phyloP scores from a whole-genome alignment of 1,284 basidiomycete species.

The Ustilago nuda region DNA sequence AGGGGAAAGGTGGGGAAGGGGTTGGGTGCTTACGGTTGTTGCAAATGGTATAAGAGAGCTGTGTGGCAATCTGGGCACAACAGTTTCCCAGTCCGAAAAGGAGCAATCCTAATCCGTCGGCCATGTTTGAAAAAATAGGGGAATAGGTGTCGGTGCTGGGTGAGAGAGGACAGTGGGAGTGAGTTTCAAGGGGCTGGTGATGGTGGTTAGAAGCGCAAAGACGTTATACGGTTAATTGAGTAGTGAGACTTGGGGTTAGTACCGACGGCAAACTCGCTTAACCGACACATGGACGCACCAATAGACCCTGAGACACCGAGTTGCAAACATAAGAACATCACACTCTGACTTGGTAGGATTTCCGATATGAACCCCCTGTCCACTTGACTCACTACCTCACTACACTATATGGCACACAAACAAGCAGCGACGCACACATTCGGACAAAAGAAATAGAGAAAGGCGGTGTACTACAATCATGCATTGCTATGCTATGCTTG shows the following conservation, averaged over 20 bases:
- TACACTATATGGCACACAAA: not conserved
- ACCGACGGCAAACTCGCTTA: not conserved
- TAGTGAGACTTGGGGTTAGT: not conserved
- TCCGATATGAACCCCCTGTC: not conserved
- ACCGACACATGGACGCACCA: not conserved
- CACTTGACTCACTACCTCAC: not conserved
- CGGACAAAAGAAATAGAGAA: not conserved
- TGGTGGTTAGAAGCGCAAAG: not conserved
- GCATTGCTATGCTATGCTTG: not conserved
- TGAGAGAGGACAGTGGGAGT: not conserved
- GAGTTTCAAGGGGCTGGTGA: not conserved
- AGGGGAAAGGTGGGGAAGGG: not conserved
- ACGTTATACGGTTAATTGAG: not conserved
- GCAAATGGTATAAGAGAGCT: constrained; percentile 31
- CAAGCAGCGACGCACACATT: not conserved
- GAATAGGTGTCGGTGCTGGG: not conserved
- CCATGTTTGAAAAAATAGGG: not conserved
- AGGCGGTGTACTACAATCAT: not conserved
- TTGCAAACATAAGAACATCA: not conserved
- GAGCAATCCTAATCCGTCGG: not conserved
- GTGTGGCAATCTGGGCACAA: not conserved
- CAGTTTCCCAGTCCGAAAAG: not conserved
- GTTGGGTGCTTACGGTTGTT: constrained; percentile 23
- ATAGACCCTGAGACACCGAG: not conserved
- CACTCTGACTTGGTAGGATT: not conserved